Conservation (phyloP, 2,329 filamentous ascomycete species). For the Chrysosphaeria jannelii region DNA sequence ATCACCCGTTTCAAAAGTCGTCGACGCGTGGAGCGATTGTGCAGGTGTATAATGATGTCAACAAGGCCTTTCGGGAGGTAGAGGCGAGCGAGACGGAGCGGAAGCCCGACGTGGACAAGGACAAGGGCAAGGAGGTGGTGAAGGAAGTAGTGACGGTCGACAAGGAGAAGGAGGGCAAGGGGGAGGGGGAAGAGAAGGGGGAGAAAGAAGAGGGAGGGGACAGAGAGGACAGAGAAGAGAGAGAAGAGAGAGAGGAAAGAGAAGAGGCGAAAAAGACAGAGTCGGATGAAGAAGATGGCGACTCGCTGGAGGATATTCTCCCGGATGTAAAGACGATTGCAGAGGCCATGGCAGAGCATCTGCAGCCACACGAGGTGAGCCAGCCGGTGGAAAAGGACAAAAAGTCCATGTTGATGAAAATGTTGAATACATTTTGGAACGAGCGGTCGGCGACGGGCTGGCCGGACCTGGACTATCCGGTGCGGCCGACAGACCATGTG, state of each 20-base stretch:
- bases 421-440: conserved; percentile 93
- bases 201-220: conserved; percentile 2
- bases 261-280: conserved; percentile 24
- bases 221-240: conserved; percentile 12
- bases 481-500: conserved; percentile 69
- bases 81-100: conserved; percentile 34
- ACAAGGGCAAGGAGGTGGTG: not conserved
- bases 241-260: conserved; percentile 8
- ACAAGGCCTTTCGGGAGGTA: conserved; percentile 68
- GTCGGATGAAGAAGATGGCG: conserved; percentile 38
- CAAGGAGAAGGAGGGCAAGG: not conserved
- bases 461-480: conserved; percentile 73
- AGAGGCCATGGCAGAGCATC: conserved; percentile 28
- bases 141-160: not conserved
- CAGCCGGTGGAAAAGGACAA: conserved; percentile 75
- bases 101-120: not conserved
- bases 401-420: conserved; percentile 77
- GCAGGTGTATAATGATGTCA: conserved; percentile 79
- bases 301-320: conserved; percentile 36
- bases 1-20: conserved; percentile 47
- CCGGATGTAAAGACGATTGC: conserved; percentile 31
- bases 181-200: too few species aligned
- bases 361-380: conserved; percentile 44
- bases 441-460: conserved; percentile 90
- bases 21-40: conserved; percentile 92